Evolutionary conservation across 2,329 filamentous ascomycete genomes (phyloP).

Genomic region (Parafenestella ontariensis): DNA sequence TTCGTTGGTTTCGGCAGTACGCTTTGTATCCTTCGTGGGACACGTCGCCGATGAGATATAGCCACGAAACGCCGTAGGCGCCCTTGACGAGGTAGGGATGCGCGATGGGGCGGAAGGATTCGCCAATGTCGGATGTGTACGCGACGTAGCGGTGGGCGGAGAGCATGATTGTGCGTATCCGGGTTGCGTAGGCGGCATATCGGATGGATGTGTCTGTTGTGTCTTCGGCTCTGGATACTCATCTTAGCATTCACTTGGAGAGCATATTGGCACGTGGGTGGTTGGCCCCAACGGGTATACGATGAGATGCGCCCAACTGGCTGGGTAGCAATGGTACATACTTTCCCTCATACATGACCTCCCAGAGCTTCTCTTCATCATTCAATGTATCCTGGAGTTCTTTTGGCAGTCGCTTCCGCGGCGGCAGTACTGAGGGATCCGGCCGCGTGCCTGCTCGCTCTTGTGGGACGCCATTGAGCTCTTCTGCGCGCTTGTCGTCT

Average conservation of each 20-base stretch:
- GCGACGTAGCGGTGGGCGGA: constrained; percentile 95
- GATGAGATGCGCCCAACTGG: neutral
- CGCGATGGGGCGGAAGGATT: constrained; percentile 91
- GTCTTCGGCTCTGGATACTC: constrained; percentile 68
- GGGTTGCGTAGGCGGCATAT: constrained; percentile 90
- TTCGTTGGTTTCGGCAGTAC: constrained; percentile 83
- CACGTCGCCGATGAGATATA: constrained; percentile 90
- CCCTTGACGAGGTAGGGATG: constrained; percentile 81
- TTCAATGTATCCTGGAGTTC: constrained; percentile 64
- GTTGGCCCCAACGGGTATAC: too few relatives aligned
- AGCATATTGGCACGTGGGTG: neutral
- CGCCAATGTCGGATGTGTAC: constrained; percentile 95
- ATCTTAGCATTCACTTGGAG: constrained; percentile 1
- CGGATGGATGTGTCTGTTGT: constrained; percentile 85
- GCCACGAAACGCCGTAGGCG: constrained; percentile 92
- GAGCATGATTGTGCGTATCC: constrained; percentile 84
- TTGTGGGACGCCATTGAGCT: constrained; percentile 49
- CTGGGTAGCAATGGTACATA: constrained; percentile 56
- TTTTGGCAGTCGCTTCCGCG: constrained; percentile 60
- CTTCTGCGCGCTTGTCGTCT: constrained; percentile 37
- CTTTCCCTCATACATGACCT: constrained; percentile 80
- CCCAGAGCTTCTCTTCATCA: constrained; percentile 75
- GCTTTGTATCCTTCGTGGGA: constrained; percentile 94
- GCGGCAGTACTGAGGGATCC: constrained; percentile 57
- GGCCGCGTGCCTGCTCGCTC: constrained; percentile 54